Evolutionary conservation across 441 rosid genomes (phyloP).

Genomic region (Adansonia rubrostipa): DNA sequence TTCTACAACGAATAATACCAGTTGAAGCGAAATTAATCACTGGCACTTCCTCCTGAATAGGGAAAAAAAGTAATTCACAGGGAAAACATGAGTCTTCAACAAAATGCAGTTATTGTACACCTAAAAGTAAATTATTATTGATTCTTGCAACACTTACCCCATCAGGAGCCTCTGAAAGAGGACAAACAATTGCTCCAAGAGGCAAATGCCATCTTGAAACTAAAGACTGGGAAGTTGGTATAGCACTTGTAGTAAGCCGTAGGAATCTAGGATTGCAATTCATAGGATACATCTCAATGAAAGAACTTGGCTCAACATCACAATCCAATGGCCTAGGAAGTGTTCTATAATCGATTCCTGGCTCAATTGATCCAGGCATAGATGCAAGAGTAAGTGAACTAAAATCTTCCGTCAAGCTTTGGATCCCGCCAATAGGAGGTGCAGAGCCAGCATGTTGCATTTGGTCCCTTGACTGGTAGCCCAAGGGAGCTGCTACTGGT

Average conservation of each 20-base stretch:
- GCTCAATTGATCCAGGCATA: constrained; percentile 80
- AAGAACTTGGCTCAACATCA: constrained; percentile 77
- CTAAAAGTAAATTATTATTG: constrained; percentile 24
- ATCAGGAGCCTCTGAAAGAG: constrained; percentile 94
- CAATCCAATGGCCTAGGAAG: constrained; percentile 95
- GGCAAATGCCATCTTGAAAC: constrained; percentile 98
- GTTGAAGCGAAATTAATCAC: constrained; percentile 77
- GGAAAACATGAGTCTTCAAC: constrained; percentile 31
- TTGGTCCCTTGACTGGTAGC: constrained; percentile 55
- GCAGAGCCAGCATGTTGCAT: constrained; percentile 58
- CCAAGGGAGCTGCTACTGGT: constrained; percentile 44
- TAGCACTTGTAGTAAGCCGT: constrained; percentile 84
- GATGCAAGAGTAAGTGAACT: constrained; percentile 74
- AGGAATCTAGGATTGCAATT: constrained; percentile 86
- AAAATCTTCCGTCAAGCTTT: constrained; percentile 87
- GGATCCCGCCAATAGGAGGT: constrained; percentile 66
- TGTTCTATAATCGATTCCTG: constrained; percentile 74
- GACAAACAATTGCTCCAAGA: constrained; percentile 98
- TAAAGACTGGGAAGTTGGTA: constrained; percentile 92
- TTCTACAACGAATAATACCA: constrained; percentile 95
- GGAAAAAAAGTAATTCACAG: constrained; percentile 32
- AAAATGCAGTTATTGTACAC: constrained; percentile 19
- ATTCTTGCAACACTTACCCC: constrained; percentile 66
- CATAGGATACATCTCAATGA: constrained; percentile 66
- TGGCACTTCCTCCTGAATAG: constrained; percentile 89